Conservation (phyloP, 257 asterid genomes). For the Jasminum sambac region DNA sequence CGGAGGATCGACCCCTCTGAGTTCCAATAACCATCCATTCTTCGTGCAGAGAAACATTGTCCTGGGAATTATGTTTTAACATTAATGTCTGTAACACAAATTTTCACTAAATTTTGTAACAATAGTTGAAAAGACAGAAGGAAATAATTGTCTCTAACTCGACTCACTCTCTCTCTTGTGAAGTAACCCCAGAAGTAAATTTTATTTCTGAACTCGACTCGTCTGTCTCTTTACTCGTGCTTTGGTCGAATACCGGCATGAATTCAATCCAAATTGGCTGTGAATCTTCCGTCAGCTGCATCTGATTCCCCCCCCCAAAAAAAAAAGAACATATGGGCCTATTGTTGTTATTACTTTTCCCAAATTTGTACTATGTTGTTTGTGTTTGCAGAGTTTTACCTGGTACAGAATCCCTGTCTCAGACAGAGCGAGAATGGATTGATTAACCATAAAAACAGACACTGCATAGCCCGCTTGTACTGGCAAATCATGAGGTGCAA, state of each 20-base stretch:
- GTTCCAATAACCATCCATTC: conserved; percentile 58
- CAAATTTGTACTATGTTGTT: too few relatives aligned
- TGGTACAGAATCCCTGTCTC: conserved; percentile 60
- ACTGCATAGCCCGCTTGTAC: conserved; percentile 56
- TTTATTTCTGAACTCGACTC: conserved; percentile 26
- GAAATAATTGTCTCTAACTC: conserved; percentile 4
- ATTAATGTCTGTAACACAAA: conserved; percentile 15
- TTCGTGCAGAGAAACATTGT: conserved; percentile 67
- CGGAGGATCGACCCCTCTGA: conserved; percentile 53
- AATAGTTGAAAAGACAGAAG: neutral
- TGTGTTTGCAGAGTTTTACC: conserved; percentile 35
- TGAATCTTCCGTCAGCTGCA: conserved; percentile 58
- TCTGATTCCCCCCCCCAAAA: too few relatives aligned
- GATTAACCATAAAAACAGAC: conserved; percentile 67
- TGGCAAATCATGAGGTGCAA: conserved; percentile 80
- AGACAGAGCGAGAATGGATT: conserved; percentile 71
- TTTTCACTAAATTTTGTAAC: neutral
- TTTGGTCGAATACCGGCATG: conserved; percentile 33
- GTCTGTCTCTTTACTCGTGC: conserved; percentile 32
- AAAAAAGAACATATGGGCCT: neutral
- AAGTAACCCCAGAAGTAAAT: conserved; percentile 46
- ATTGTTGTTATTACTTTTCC: too few relatives aligned
- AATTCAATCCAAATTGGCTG: conserved; percentile 74
- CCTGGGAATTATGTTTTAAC: conserved; percentile 45
- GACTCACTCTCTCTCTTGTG: conserved; percentile 70